These are phyloP conservation scores for Dictyostelium purpureum DNA, from an alignment of 78 protist species.

Conservation along the genomic window DNA sequence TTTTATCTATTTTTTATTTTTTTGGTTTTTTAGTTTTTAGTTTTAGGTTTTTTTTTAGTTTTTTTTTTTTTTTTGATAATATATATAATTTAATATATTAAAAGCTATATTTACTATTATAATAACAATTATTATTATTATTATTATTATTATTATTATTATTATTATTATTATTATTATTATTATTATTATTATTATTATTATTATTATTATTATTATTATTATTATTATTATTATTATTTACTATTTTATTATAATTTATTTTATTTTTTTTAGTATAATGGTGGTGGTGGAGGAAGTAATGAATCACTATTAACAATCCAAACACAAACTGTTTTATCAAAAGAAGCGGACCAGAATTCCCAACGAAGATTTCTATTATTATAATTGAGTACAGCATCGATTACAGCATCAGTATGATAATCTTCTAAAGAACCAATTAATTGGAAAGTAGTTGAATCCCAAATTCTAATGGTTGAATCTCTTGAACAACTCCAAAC, in stretches of 20 bases:
- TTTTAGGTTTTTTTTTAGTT: background rate
- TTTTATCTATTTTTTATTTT: too few species aligned
- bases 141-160: background rate
- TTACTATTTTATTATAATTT: background rate
- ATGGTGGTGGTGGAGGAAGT: conserved; percentile 33
- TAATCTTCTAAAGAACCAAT: conserved; percentile 38
- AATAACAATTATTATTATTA: too few species aligned
- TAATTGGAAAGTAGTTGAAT: background rate
- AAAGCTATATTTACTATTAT: too few species aligned
- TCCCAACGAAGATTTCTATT: conserved; percentile 53
- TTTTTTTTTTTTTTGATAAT: background rate
- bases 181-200: background rate
- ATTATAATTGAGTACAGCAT: conserved; percentile 35
- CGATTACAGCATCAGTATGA: conserved; percentile 67
- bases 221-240: conserved; percentile 18
- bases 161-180: background rate
- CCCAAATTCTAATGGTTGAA: conserved; percentile 55
- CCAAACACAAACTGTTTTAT: conserved; percentile 63
- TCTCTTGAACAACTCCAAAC: conserved; percentile 69
- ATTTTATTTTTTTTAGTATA: background rate
- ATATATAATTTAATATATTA: too few species aligned
- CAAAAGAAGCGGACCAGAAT: conserved; percentile 58
- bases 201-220: background rate
- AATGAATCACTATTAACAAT: conserved; percentile 9
- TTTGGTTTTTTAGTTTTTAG: background rate